Conservation (phyloP, 768 basidiomycete genomes). For the Russula virescens region DNA sequence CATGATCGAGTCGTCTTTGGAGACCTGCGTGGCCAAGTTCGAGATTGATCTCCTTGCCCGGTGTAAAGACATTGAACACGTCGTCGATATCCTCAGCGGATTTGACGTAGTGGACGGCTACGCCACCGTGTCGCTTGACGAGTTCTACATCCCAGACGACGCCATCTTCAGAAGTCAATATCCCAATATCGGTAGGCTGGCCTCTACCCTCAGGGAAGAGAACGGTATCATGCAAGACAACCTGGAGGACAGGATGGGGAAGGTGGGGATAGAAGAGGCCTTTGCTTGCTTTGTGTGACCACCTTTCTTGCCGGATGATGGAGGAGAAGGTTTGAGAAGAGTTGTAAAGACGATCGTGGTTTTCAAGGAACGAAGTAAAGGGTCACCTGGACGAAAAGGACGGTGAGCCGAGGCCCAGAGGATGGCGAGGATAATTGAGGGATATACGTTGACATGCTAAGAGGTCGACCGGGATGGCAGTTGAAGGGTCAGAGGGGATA, state of each 20-base stretch:
- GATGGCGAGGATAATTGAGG: conserved; percentile 2
- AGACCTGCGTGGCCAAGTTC: conserved; percentile 55
- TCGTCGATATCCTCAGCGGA: conserved; percentile 38
- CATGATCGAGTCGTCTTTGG: conserved; percentile 68
- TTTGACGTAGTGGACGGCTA: conserved; percentile 68
- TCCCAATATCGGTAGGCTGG: conserved; percentile 70
- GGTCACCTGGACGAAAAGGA: conserved; percentile 48
- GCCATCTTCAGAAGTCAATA: conserved; percentile 42
- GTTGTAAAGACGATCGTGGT: conserved; percentile 51
- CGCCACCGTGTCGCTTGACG: conserved; percentile 61
- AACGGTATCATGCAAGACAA: conserved; percentile 69
- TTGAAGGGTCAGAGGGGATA: conserved; percentile 45
- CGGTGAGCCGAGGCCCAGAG: neutral
- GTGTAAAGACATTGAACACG: conserved; percentile 42
- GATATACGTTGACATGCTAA: conserved; percentile 70
- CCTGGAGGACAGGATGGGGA: conserved; percentile 50
- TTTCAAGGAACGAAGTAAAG: conserved; percentile 52
- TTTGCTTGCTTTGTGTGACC: conserved; percentile 48
- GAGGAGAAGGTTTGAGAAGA: conserved; percentile 41
- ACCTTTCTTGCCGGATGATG: conserved; percentile 37
- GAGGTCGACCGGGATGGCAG: conserved; percentile 65
- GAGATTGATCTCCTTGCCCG: conserved; percentile 48
- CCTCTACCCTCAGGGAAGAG: conserved; percentile 83
- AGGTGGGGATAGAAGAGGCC: conserved; percentile 43
- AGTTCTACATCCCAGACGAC: conserved; percentile 54